Evolutionary conservation across 331 rosid genomes (phyloP), one percentile per base, ranked within the genome.

Genomic region (Pyracantha coccinea): DNA sequence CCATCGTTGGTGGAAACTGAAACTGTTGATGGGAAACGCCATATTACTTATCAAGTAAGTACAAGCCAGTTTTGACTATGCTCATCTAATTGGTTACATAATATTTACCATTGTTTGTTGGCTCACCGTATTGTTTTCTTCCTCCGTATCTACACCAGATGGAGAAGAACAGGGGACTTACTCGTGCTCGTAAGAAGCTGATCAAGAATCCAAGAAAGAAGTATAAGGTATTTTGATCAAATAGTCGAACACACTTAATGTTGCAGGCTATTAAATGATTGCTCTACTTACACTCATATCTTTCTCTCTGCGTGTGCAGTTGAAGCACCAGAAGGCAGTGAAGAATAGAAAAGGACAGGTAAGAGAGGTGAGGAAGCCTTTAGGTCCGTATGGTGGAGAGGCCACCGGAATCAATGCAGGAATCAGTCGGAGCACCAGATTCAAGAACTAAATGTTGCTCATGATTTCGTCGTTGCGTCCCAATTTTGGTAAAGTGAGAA

Each of bases 121-220:
- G 33, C 58, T 78, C 17, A 50, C 24, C 58, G 74, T 66, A 3
- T 64, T 24, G 35, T 47, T 71, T 10, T 23, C 63, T 17, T 76
- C 62, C 66, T 64, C 27, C 64, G 55, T 17, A 78, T 75, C 19
- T 41, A 74, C 66, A 76, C 75, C 61, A 88, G 97, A 91, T 93
- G 81, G 86, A 84, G 81, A 93, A 93, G 88, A 91, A 93, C 68
- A 82, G 90, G 78, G 98, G 97, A 16, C 82, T 91, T 47, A 93
- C 98, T 67, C 83, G 92, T 8, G 53, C 29, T 19, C 88, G 92
- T 33, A 91, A 88, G 79, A 91, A 91, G 92, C 71, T 25, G 5
- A 83, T 57, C 10, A 93, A 93, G 92, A 93, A 89, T 86, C 93
- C 97, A 21, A 88, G 98, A 75, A 91, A 87, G 93, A 93, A 93